Evolutionary conservation across 2,329 filamentous ascomycete genomes (phyloP).

Genomic region (Drechslerella stenobrocha): DNA sequence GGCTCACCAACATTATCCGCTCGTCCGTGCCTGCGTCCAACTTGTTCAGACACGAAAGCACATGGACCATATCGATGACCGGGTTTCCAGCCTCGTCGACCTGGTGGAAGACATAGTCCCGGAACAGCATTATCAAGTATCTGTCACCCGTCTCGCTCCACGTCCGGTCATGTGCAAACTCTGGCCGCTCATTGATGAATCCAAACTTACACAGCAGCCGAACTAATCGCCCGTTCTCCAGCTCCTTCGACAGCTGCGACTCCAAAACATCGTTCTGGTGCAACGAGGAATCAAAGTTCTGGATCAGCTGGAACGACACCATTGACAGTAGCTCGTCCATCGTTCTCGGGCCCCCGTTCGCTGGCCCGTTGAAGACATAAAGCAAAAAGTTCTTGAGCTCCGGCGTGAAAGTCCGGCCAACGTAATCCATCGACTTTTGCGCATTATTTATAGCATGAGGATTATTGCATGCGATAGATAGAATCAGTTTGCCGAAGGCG

Average conservation of each 20-base stretch:
- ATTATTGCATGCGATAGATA: slow-evolving; percentile 76
- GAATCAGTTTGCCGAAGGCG: slow-evolving; percentile 78
- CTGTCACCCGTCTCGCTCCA: slow-evolving; percentile 94
- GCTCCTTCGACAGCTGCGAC: slow-evolving; percentile 72
- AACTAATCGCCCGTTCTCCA: slow-evolving; percentile 85
- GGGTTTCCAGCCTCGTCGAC: slow-evolving; percentile 83
- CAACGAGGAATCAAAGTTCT: slow-evolving; percentile 75
- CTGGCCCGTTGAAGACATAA: slow-evolving; percentile 75
- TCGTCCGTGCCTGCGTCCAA: slow-evolving; percentile 88
- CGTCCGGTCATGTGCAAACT: slow-evolving; percentile 72
- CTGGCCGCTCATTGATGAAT: slow-evolving; percentile 84
- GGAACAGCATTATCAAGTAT: slow-evolving; percentile 90
- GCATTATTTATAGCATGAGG: slow-evolving; percentile 65
- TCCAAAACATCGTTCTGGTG: slow-evolving; percentile 76
- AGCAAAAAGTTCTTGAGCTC: slow-evolving; percentile 77
- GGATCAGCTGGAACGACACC: slow-evolving; percentile 75
- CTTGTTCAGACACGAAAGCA: slow-evolving; percentile 84
- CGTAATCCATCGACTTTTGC: slow-evolving; percentile 72
- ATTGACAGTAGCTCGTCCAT: slow-evolving; percentile 78
- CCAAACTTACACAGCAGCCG: slow-evolving; percentile 82
- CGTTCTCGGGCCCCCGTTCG: slow-evolving; percentile 65
- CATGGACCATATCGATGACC: slow-evolving; percentile 82
- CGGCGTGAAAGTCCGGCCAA: slow-evolving; percentile 74
- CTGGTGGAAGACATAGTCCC: slow-evolving; percentile 96
- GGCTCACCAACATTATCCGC: slow-evolving; percentile 78